These are phyloP conservation scores for Stipa capillata DNA, from an alignment of 176 grass and related monocot species.

Conservation along the genomic window DNA sequence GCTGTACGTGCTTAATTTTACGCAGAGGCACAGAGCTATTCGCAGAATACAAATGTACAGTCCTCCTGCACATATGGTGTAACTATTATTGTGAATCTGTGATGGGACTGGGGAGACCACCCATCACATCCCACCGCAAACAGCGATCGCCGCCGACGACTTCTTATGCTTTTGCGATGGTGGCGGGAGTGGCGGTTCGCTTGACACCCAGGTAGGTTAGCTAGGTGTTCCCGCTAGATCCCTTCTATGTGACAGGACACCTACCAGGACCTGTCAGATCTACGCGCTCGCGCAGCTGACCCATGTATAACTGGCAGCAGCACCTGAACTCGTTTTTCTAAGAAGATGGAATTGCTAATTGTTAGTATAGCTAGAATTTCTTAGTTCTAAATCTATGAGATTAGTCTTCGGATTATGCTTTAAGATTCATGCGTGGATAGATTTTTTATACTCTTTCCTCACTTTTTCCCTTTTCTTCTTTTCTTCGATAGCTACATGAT, in stretches of 20 bases:
- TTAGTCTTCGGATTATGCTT: too few relatives aligned
- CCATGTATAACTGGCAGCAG: background rate
- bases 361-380: too few relatives aligned
- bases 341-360: too few relatives aligned
- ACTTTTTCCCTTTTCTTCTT: too few relatives aligned
- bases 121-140: background rate
- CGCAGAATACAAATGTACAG: background rate
- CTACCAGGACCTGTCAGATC: background rate
- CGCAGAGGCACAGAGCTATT: too few relatives aligned
- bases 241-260: background rate
- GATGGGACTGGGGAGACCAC: slow-evolving; percentile 3
- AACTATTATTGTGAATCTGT: background rate
- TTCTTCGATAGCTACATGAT: too few relatives aligned
- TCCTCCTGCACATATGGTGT: background rate
- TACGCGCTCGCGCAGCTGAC: background rate
- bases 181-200: background rate
- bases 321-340: background rate
- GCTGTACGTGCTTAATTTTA: background rate
- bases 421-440: too few relatives aligned
- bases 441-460: too few relatives aligned
- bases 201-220: background rate
- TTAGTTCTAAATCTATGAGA: too few relatives aligned
- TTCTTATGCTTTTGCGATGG: background rate
- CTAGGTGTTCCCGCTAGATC: background rate
- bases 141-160: background rate